Evolutionary conservation across 2,329 filamentous ascomycete species (phyloP), one percentile per base, ranked within the genome.

Genomic region (Ascochyta clinopodiicola): DNA sequence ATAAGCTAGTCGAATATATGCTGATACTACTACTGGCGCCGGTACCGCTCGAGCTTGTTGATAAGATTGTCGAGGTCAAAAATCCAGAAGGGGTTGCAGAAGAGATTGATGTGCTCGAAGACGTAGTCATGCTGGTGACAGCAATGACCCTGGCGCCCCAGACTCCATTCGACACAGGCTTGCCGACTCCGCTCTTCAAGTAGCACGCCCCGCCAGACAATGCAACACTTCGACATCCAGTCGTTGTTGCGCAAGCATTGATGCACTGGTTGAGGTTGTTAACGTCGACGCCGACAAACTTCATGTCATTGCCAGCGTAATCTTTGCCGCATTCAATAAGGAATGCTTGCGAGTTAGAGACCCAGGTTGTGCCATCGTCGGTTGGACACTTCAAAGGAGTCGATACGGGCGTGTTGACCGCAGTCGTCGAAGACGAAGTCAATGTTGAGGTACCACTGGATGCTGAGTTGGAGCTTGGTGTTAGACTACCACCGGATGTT

Each of bases 121-220:
- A 36, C n/a, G 43, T 27, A 2, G 22, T 36, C 19, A 31, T 35
- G 37, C 35, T 52, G 5, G 27, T 12, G 6, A 24, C 29, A 19
- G 29, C 15, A 5, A 52, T 32, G 13, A 52, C 43, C 17, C 42
- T 27, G 17, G 50, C 50, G 17, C 50, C 43, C 43, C 43, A 52
- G 31, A 42, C 43, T n/a, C 42, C 49, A 10, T 46, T 52, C 15
- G 25, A 24, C n/a, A 42, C 46, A 7, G 50, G 21, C 8, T 35
- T 27, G 5, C 50, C 50, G 13, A 52, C 22, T 24, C 43, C 50
- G 22, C 29, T 52, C 43, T 52, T 52, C 22, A 52, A 15, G 17
- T 52, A 52, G 31, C 43, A 52, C 5, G 43, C 50, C n/a, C 31
- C 50, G n/a, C 50, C 50, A 6, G 43, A 52, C 15, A 52, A 22